These are phyloP conservation scores for Coemansia sp. DNA, from an alignment of 371 early-diverging fungal genomes.

Conservation along the genomic window DNA sequence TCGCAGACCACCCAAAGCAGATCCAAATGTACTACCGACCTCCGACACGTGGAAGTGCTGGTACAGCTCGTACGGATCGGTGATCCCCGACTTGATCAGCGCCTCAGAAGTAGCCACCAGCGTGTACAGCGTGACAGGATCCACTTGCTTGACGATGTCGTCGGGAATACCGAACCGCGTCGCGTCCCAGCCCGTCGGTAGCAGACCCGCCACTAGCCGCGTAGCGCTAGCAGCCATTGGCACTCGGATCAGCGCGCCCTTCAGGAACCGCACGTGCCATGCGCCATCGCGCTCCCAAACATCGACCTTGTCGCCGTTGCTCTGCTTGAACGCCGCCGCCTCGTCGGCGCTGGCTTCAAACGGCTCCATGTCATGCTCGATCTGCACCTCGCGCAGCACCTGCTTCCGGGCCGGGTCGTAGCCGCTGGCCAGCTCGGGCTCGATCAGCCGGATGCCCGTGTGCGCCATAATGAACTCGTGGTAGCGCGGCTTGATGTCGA, in stretches of 20 bases:
- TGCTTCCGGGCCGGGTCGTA: too few species aligned
- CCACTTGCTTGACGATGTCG: slow-evolving; percentile 89
- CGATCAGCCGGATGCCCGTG: slow-evolving; percentile 32
- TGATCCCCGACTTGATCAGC: slow-evolving; percentile 86
- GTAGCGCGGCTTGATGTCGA: slow-evolving; percentile 87
- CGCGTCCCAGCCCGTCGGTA: slow-evolving; percentile 89
- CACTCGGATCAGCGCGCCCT: slow-evolving; percentile 85
- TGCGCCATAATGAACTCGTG: slow-evolving; percentile 88
- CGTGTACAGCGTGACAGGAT: slow-evolving; percentile 82
- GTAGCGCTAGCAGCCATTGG: slow-evolving; percentile 92
- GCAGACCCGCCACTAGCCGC: slow-evolving; percentile 90
- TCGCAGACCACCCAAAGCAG: slow-evolving; percentile 89
- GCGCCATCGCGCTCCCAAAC: too few species aligned
- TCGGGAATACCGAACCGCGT: slow-evolving; percentile 66
- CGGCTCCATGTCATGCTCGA: too few species aligned
- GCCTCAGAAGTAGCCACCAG: slow-evolving; percentile 95
- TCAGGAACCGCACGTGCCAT: slow-evolving; percentile 78
- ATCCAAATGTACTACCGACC: slow-evolving; percentile 87
- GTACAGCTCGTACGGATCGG: slow-evolving; percentile 97
- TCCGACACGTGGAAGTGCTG: slow-evolving; percentile 94
- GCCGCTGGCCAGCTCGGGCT: too few species aligned
- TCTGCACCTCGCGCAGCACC: too few species aligned
- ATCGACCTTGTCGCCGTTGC: too few species aligned
- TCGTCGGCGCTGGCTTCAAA: too few species aligned
- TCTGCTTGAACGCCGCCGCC: slow-evolving; percentile 26